Evolutionary conservation across 768 basidiomycete species (phyloP).

Genomic region (Leccinum disarticulatum): DNA sequence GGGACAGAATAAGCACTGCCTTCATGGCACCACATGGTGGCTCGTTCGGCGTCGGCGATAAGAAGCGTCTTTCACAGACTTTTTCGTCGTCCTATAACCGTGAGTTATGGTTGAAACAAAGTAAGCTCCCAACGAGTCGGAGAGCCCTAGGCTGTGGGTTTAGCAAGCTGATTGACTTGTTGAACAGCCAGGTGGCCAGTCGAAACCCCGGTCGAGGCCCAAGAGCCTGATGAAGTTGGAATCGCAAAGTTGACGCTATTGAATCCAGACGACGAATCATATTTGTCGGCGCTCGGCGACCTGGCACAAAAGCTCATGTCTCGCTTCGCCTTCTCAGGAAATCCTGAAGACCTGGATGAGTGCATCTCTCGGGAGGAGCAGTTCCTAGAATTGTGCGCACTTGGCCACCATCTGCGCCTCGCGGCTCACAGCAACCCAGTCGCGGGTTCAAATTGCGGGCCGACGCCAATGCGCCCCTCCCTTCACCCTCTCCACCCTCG

Average conservation of each 20-base stretch:
- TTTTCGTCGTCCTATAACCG: background rate
- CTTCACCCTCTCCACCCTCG: too few relatives aligned
- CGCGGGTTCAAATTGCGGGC: slow-evolving; percentile 24
- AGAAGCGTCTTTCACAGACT: background rate
- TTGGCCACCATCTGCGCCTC: slow-evolving; percentile 20
- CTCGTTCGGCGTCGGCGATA: background rate
- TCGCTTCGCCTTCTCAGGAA: slow-evolving; percentile 24
- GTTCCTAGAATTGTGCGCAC: slow-evolving; percentile 21
- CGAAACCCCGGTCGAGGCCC: background rate
- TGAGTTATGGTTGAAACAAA: slow-evolving; percentile 7
- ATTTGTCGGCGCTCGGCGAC: slow-evolving; percentile 9
- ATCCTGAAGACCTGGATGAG: slow-evolving; percentile 27
- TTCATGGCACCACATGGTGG: background rate
- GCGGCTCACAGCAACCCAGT: slow-evolving; percentile 10
- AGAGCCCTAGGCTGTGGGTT: background rate
- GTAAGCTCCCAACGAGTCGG: background rate
- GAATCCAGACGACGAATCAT: slow-evolving; percentile 4
- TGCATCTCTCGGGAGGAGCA: slow-evolving; percentile 18
- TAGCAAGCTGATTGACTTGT: background rate
- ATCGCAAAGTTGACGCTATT: slow-evolving; percentile 10
- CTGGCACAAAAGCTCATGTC: slow-evolving; percentile 15
- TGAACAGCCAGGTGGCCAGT: slow-evolving; percentile 1
- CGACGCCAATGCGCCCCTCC: slow-evolving; percentile 9
- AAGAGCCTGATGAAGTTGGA: slow-evolving; percentile 12
- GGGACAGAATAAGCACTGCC: background rate